A percentile compares a stretch with the other conserved stretches of the same genome.
Conservation (phyloP, 2,329 filamentous ascomycete species). For the Nemania diffusa region DNA sequence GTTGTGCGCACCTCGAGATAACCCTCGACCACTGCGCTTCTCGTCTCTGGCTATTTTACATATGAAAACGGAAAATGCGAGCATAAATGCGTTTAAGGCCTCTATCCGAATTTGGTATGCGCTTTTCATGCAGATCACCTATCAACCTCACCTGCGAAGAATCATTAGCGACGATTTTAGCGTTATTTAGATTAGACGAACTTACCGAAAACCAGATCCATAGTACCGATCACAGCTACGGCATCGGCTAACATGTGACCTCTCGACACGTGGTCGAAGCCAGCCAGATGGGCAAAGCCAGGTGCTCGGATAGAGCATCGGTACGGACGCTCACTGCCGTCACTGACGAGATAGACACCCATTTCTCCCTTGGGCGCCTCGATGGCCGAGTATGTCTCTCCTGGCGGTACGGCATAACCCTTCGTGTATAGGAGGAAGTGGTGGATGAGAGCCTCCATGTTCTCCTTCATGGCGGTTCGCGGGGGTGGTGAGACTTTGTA, state of each 20-base stretch:
- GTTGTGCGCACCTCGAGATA: constrained; percentile 26
- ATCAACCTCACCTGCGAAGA: constrained; percentile 67
- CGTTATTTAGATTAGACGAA: constrained; percentile 28
- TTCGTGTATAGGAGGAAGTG: constrained; percentile 99
- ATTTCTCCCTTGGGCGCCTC: constrained; percentile 99
- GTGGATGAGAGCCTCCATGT: constrained; percentile 99
- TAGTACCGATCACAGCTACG: constrained; percentile 91
- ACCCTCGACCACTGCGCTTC: constrained; percentile 29
- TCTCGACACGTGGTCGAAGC: constrained; percentile 92
- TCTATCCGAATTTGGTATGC: constrained; percentile 34
- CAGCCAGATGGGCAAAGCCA: constrained; percentile 92
- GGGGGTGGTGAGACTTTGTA: constrained; percentile 98
- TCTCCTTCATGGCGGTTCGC: constrained; percentile 99
- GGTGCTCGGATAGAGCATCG: constrained; percentile 97
- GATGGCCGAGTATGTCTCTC: constrained; percentile 97
- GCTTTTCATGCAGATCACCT: constrained; percentile 55
- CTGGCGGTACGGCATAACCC: constrained; percentile 95
- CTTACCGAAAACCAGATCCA: constrained; percentile 90
- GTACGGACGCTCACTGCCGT: constrained; percentile 96
- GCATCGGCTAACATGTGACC: constrained; percentile 96
- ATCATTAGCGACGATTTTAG: constrained; percentile 49
- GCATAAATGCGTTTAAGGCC: constrained; percentile 28
- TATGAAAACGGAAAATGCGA: constrained; percentile 41
- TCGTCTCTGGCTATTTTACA: constrained; percentile 46
- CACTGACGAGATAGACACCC: constrained; percentile 95